These are phyloP conservation scores for Silybum marianum DNA, from an alignment of 129 eudicot species.

Conservation along the genomic window DNA sequence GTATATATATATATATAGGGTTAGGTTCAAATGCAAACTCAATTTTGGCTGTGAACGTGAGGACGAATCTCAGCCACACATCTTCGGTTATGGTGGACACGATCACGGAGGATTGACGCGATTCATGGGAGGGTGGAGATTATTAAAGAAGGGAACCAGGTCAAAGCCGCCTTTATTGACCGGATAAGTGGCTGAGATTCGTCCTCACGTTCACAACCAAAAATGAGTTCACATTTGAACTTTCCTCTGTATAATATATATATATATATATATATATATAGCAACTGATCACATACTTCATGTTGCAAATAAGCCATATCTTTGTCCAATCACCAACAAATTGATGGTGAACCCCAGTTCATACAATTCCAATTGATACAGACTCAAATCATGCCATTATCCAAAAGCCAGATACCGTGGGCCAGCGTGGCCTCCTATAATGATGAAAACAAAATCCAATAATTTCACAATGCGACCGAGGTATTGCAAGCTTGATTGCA, in stretches of 20 bases:
- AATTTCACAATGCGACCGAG: neutral
- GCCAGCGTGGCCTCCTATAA: neutral
- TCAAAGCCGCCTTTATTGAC: too few species aligned
- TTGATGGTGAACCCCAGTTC: neutral
- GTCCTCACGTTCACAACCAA: too few species aligned
- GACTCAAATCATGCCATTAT: neutral
- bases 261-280: neutral
- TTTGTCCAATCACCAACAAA: neutral
- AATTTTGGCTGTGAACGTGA: too few species aligned
- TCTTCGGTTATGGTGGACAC: too few species aligned
- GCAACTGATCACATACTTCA: neutral
- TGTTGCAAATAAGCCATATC: neutral
- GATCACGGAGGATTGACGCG: too few species aligned
- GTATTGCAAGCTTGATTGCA: neutral
- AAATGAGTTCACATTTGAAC: too few species aligned
- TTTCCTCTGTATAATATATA: neutral
- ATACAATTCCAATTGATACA: neutral
- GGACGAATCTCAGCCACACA: too few species aligned
- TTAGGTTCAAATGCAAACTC: too few species aligned
- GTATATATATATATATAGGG: neutral
- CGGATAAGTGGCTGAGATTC: too few species aligned
- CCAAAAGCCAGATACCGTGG: neutral
- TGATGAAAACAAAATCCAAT: conserved; percentile 4
- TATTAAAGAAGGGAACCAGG: too few species aligned
- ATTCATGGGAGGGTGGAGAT: too few species aligned